A percentile compares a stretch with the other conserved stretches of the same genome.
phyloP scores from a whole-genome alignment of 1,139 yeast genomes.

The Geotrichum phurueaensis region DNA sequence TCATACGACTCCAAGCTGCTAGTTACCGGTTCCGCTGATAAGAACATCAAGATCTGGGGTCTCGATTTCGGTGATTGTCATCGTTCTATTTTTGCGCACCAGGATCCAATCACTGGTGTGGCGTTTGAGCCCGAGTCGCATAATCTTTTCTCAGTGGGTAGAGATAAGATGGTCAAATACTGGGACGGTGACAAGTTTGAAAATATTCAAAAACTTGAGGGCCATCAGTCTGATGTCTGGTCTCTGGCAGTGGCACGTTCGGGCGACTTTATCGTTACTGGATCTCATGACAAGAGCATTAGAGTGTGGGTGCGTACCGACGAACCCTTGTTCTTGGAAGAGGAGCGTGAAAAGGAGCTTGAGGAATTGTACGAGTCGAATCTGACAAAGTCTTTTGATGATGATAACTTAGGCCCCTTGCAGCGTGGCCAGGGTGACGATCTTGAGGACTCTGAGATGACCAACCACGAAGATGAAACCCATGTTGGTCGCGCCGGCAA shows the following conservation, averaged over 20 bases:
- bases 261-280: slow-evolving; percentile 72
- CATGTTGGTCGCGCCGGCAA: slow-evolving; percentile 64
- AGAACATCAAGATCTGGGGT: slow-evolving; percentile 97
- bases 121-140: slow-evolving; percentile 77
- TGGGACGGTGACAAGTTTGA: slow-evolving; percentile 99
- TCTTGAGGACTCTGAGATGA: slow-evolving; percentile 30
- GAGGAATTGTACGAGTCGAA: slow-evolving; percentile 85
- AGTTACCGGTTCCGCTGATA: slow-evolving; percentile 92
- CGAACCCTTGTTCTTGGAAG: slow-evolving; percentile 91
- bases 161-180: slow-evolving; percentile 83
- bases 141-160: slow-evolving; percentile 83
- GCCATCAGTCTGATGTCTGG: slow-evolving; percentile 93
- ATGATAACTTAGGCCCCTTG: slow-evolving; percentile 33
- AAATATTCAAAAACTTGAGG: slow-evolving; percentile 78
- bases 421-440: slow-evolving; percentile 17
- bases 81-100: slow-evolving; percentile 91
- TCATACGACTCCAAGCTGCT: slow-evolving; percentile 81
- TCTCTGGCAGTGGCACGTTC: slow-evolving; percentile 67
- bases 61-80: slow-evolving; percentile 98
- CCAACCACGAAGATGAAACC: slow-evolving; percentile 43
- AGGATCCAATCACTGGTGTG: slow-evolving; percentile 88
- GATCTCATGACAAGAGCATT: slow-evolving; percentile 90
- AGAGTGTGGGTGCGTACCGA: slow-evolving; percentile 89
- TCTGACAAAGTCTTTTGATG: slow-evolving; percentile 63
- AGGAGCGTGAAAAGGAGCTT: slow-evolving; percentile 91